Conservation (phyloP, 306 rosid species). For the Quercus wislizeni region DNA sequence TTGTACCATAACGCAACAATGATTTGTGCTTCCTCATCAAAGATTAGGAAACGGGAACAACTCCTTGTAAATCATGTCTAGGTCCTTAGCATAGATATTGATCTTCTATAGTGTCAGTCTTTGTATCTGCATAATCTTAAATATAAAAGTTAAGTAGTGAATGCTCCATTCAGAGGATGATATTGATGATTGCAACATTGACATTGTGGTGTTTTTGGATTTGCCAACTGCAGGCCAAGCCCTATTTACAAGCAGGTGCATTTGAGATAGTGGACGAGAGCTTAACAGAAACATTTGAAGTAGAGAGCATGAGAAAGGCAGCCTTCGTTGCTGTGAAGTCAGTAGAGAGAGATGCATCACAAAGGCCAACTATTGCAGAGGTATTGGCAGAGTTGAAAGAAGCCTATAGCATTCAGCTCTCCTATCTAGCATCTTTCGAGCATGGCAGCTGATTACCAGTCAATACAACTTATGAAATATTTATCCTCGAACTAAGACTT, state of each 20-base stretch:
- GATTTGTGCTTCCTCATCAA: too few relatives aligned
- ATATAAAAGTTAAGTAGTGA: too few relatives aligned
- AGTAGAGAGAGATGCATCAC: conserved; percentile 84
- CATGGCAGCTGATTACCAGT: conserved; percentile 22
- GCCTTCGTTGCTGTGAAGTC: conserved; percentile 65
- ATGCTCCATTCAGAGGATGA: too few relatives aligned
- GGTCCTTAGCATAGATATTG: too few relatives aligned
- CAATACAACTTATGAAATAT: background rate
- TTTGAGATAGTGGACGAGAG: conserved; percentile 78
- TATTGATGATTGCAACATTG: background rate
- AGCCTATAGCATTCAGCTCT: conserved; percentile 69
- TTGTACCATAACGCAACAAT: too few relatives aligned
- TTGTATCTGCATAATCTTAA: too few relatives aligned
- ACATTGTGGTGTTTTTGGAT: background rate
- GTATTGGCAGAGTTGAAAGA: conserved; percentile 74
- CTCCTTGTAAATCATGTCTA: too few relatives aligned
- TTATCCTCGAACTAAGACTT: background rate
- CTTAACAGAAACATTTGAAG: conserved; percentile 56
- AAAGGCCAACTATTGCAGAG: conserved; percentile 74
- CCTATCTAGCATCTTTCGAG: conserved; percentile 51
- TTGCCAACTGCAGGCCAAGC: conserved; percentile 70
- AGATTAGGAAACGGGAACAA: too few relatives aligned
- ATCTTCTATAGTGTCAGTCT: too few relatives aligned
- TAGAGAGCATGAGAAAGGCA: conserved; percentile 72
- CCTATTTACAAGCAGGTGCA: conserved; percentile 90